Evolutionary conservation across 306 rosid genomes (phyloP).

Genomic region (Prunus padus): DNA sequence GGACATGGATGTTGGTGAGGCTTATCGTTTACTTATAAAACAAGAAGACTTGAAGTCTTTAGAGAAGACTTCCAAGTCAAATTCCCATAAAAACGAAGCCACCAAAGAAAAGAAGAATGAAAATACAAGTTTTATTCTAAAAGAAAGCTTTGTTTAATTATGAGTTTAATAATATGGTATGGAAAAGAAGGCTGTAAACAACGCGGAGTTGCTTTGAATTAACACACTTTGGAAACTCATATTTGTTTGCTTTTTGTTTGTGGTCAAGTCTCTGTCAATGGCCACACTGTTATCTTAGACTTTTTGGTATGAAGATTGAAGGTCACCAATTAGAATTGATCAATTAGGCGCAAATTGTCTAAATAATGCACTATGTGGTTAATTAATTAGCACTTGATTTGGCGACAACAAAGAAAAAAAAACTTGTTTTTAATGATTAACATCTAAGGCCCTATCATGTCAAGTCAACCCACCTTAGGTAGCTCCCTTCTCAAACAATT

Average conservation of each 20-base stretch:
- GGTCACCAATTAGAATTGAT: neutral
- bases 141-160: neutral
- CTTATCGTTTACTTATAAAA: slow-evolving; percentile 18
- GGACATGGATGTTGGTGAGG: neutral
- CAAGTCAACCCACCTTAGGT: neutral
- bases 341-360: neutral
- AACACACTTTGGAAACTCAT: neutral
- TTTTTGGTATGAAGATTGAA: neutral
- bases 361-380: neutral
- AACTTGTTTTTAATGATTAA: neutral
- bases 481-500: too few species aligned
- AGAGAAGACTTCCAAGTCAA: slow-evolving; percentile 59
- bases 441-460: neutral
- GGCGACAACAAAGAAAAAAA: neutral
- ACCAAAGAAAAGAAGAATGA: neutral
- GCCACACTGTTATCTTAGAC: neutral
- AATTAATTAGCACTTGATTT: neutral
- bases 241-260: neutral
- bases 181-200: neutral
- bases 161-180: neutral
- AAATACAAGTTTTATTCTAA: neutral
- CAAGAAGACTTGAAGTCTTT: slow-evolving; percentile 35
- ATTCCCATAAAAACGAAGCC: neutral
- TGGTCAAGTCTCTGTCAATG: slow-evolving; percentile 1
- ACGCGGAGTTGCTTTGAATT: slow-evolving; percentile 52